A percentile compares a stretch with the other conserved stretches of the same genome.
phyloP scores from a whole-genome alignment of 2,329 filamentous ascomycete genomes.

The Cercospora zeina region DNA sequence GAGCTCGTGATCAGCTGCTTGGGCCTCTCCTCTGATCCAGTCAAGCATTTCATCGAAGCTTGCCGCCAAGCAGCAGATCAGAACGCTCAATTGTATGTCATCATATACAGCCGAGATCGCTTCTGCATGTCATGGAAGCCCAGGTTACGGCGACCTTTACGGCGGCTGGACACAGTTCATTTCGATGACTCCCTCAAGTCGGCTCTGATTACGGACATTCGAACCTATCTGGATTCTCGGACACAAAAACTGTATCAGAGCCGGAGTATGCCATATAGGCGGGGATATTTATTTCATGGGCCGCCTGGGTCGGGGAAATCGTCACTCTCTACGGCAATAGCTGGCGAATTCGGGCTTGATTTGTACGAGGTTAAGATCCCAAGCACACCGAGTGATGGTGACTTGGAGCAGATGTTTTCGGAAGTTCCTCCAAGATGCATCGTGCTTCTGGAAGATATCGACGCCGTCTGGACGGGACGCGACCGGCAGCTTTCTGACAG shows the following conservation, averaged over 20 bases:
- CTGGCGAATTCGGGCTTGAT: conserved; percentile 46
- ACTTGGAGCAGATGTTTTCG: conserved; percentile 50
- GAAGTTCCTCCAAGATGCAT: conserved; percentile 46
- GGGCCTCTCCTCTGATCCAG: conserved; percentile 48
- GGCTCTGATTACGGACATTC: conserved; percentile 66
- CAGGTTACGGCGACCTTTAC: conserved; percentile 55
- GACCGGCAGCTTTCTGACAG: conserved; percentile 34
- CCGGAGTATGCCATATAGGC: conserved; percentile 77
- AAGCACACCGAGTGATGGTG: conserved; percentile 58
- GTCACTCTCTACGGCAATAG: conserved; percentile 40
- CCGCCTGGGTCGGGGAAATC: conserved; percentile 48
- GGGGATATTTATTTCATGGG: conserved; percentile 76
- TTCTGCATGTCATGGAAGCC: conserved; percentile 40
- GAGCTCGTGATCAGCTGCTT: conserved; percentile 45
- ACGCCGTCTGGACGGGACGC: conserved; percentile 39
- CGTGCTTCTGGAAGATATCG: conserved; percentile 48
- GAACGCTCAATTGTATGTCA: conserved; percentile 45
- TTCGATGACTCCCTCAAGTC: conserved; percentile 66
- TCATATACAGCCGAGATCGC: conserved; percentile 44
- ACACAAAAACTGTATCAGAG: conserved; percentile 76
- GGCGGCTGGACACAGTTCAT: conserved; percentile 71
- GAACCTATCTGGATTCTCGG: conserved; percentile 70
- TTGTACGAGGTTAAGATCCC: conserved; percentile 44
- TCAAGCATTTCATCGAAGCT: conserved; percentile 47
- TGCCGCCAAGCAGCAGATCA: conserved; percentile 44